These are phyloP conservation scores for Flaveria sonorensis DNA, from an alignment of 129 eudicot species.

Conservation along the genomic window DNA sequence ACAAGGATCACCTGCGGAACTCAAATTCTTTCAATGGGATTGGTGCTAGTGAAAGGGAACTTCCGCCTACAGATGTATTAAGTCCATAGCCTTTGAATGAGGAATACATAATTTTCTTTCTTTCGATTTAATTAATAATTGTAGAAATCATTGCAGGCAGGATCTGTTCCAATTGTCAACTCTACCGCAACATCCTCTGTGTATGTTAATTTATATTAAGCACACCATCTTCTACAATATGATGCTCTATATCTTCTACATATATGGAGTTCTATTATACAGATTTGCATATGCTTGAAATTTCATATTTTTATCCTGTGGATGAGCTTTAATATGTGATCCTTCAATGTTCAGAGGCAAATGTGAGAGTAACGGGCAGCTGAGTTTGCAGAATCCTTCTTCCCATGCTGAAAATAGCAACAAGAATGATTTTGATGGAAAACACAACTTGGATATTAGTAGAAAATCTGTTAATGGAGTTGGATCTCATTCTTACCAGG, in stretches of 20 bases:
- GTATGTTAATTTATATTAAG: conserved; percentile 44
- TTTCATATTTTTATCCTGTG: conserved; percentile 17
- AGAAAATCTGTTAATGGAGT: conserved; percentile 42
- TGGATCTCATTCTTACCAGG: conserved; percentile 34
- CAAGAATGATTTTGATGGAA: conserved; percentile 24
- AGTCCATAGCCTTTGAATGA: conserved; percentile 21
- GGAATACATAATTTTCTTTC: background rate
- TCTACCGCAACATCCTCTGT: conserved; percentile 29
- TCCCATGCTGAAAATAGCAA: conserved; percentile 40
- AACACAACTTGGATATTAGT: conserved; percentile 30
- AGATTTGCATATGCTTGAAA: conserved; percentile 4
- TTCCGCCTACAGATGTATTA: conserved; percentile 53
- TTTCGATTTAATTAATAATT: background rate
- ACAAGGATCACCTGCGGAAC: conserved; percentile 54
- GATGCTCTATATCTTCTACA: conserved; percentile 3
- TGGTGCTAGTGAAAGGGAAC: conserved; percentile 44
- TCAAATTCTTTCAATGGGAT: conserved; percentile 34
- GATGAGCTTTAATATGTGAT: conserved; percentile 7
- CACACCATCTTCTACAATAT: conserved; percentile 19
- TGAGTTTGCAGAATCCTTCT: conserved; percentile 37
- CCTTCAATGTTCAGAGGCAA: conserved; percentile 43
- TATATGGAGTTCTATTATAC: conserved; percentile 8
- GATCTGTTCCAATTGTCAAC: conserved; percentile 44
- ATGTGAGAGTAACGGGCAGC: conserved; percentile 54
- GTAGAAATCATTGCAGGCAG: conserved; percentile 33